Evolutionary conservation across 495 filamentous ascomycete species (phyloP).

Genomic region (Trichocladium uniseriatum): DNA sequence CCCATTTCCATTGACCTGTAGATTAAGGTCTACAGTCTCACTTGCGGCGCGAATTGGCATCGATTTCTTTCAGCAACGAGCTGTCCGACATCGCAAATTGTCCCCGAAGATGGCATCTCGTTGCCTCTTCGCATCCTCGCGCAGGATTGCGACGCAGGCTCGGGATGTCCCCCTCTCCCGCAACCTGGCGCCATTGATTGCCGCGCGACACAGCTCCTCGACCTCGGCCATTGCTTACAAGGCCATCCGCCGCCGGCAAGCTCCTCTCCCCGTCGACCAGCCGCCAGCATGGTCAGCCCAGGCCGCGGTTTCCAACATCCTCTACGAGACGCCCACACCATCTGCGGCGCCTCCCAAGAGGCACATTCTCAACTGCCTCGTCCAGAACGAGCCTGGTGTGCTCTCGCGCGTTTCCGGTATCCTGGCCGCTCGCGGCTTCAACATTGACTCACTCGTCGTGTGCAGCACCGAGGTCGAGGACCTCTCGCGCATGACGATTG

Average conservation of each 20-base stretch:
- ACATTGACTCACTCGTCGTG: slow-evolving; percentile 96
- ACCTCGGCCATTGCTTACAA: slow-evolving; percentile 96
- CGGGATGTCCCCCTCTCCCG: slow-evolving; percentile 14
- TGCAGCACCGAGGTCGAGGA: slow-evolving; percentile 98
- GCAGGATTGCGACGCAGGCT: slow-evolving; percentile 23
- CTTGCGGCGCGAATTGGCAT: neutral
- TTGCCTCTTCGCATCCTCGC: slow-evolving; percentile 29
- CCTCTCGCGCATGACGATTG: slow-evolving; percentile 96
- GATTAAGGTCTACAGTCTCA: neutral
- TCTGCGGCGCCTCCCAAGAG: slow-evolving; percentile 79
- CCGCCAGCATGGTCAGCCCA: slow-evolving; percentile 85
- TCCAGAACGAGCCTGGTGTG: slow-evolving; percentile 97
- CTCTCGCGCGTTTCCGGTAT: slow-evolving; percentile 94
- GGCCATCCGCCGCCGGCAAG: slow-evolving; percentile 81
- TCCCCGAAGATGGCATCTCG: slow-evolving; percentile 36
- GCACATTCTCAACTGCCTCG: slow-evolving; percentile 93
- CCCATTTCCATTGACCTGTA: neutral
- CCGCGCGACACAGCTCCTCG: slow-evolving; percentile 38
- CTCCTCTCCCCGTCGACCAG: slow-evolving; percentile 69
- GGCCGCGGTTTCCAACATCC: slow-evolving; percentile 91
- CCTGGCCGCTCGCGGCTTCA: slow-evolving; percentile 92
- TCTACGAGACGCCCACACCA: slow-evolving; percentile 92
- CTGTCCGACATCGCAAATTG: slow-evolving; percentile 19
- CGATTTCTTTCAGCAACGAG: neutral
- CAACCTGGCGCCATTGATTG: slow-evolving; percentile 14